Conservation (phyloP, 139 green algal genomes). For the Yamagishiella unicocca region DNA sequence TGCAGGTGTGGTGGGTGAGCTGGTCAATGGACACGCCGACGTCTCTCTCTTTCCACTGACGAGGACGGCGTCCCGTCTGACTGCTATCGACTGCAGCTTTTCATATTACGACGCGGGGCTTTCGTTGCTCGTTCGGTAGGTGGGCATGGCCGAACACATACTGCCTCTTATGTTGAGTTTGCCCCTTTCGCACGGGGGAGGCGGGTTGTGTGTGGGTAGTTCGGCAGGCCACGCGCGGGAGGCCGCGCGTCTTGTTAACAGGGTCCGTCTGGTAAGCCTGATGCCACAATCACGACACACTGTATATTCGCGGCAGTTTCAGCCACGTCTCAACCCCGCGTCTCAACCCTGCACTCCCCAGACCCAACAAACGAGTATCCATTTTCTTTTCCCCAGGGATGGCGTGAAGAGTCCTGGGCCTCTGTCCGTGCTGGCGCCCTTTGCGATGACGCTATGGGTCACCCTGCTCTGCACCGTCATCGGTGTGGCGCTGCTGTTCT, state of each 20-base stretch:
- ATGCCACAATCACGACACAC: too few species aligned
- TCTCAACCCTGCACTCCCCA: too few species aligned
- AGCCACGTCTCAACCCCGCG: too few species aligned
- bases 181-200: too few species aligned
- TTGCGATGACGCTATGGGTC: slow-evolving; percentile 10
- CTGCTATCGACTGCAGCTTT: slow-evolving; percentile 19
- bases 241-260: too few species aligned
- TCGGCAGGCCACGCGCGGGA: too few species aligned
- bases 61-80: slow-evolving; percentile 27
- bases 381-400: slow-evolving; percentile 3
- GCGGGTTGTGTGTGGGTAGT: too few species aligned
- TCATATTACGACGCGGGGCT: slow-evolving; percentile 36
- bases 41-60: slow-evolving; percentile 56
- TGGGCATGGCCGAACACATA: too few species aligned
- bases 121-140: neutral
- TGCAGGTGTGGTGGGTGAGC: slow-evolving; percentile 51
- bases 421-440: slow-evolving; percentile 39
- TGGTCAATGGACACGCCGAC: slow-evolving; percentile 1
- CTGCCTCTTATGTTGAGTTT: too few species aligned
- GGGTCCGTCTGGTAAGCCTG: too few species aligned
- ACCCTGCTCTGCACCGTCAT: slow-evolving; percentile 27
- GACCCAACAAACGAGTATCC: too few species aligned
- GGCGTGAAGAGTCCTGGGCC: neutral
- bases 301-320: too few species aligned
- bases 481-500: slow-evolving; percentile 17